Conservation (phyloP, 2,329 filamentous ascomycete species). For the Metarhizium rileyi region DNA sequence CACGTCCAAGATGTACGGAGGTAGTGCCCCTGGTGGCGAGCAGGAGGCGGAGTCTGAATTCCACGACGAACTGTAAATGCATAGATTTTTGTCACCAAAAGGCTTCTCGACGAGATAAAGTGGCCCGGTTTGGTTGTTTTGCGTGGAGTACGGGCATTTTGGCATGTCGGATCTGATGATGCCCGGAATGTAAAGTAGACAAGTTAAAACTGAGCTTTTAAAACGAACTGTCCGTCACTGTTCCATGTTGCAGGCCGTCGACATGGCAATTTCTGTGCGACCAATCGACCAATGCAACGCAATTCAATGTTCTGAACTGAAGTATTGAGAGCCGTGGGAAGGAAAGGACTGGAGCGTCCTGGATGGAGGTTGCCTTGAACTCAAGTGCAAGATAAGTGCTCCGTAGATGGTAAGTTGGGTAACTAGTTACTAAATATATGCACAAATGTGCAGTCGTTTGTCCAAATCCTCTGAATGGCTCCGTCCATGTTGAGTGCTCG, state of each 20-base stretch:
- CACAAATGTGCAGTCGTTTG: background rate
- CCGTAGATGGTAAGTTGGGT: no score
- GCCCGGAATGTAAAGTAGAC: slow-evolving; percentile 22
- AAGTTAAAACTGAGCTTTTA: slow-evolving; percentile 8
- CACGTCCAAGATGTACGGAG: slow-evolving; percentile 90
- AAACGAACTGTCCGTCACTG: no score
- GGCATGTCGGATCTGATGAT: slow-evolving; percentile 10
- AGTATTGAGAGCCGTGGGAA: no score
- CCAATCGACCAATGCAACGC: no score
- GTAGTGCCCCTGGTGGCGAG: slow-evolving; percentile 42
- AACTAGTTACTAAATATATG: no score
- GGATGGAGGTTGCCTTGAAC: no score
- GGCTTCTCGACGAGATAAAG: slow-evolving; percentile 6
- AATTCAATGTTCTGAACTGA: no score
- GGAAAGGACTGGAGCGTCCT: no score
- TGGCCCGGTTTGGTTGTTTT: slow-evolving; percentile 16
- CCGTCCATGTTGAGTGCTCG: background rate
- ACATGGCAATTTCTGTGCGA: no score
- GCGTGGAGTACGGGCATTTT: slow-evolving; percentile 13
- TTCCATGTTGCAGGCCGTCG: no score
- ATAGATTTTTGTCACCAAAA: slow-evolving; percentile 19
- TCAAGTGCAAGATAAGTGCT: no score
- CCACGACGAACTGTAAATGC: slow-evolving; percentile 71
- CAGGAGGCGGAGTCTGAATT: slow-evolving; percentile 62
- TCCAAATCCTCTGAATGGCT: no score